Percentiles rank a stretch among this genome's conserved stretches.
Evolutionary conservation across 2,329 filamentous ascomycete genomes (phyloP).

Genomic region (Monosporascus sp.): DNA sequence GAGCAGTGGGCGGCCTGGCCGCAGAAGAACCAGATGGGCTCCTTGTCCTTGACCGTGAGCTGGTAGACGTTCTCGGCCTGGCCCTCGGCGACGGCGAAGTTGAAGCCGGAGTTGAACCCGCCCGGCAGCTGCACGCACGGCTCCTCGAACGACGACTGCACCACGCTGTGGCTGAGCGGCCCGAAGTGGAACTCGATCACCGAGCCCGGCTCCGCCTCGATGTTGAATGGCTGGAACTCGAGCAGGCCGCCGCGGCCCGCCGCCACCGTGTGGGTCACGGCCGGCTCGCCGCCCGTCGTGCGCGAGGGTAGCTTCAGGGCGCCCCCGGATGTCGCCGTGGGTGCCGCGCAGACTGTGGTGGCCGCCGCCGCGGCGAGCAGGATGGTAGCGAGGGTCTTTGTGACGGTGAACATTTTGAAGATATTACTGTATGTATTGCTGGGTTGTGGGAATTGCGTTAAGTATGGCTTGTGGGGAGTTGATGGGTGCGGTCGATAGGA

Average conservation of each 20-base stretch:
- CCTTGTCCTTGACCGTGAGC: conserved; percentile 34
- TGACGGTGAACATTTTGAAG: conserved; percentile 28
- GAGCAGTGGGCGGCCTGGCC: conserved; percentile 43
- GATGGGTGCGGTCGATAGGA: too few species aligned
- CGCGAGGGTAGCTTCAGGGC: conserved; percentile 18
- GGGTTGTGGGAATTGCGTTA: too few species aligned
- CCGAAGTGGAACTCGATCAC: conserved; percentile 51
- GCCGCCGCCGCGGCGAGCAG: conserved; percentile 19
- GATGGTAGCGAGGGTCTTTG: conserved; percentile 22
- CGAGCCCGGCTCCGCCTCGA: conserved; percentile 44
- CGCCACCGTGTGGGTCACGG: conserved; percentile 41
- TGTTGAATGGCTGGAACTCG: conserved; percentile 44
- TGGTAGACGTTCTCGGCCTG: conserved; percentile 39
- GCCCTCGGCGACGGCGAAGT: conserved; percentile 30
- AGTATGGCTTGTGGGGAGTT: too few species aligned
- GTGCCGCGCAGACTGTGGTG: conserved; percentile 22
- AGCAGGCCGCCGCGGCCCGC: conserved; percentile 39
- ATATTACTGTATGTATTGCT: neutral
- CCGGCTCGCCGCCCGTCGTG: conserved; percentile 29
- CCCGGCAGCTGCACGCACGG: conserved; percentile 32
- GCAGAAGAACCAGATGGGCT: conserved; percentile 42
- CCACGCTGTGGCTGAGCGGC: conserved; percentile 45
- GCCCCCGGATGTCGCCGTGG: conserved; percentile 27
- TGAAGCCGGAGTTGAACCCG: conserved; percentile 42
- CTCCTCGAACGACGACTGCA: conserved; percentile 33